Evolutionary conservation across 768 basidiomycete species (phyloP).

Genomic region (Infundibulicybe gibba): DNA sequence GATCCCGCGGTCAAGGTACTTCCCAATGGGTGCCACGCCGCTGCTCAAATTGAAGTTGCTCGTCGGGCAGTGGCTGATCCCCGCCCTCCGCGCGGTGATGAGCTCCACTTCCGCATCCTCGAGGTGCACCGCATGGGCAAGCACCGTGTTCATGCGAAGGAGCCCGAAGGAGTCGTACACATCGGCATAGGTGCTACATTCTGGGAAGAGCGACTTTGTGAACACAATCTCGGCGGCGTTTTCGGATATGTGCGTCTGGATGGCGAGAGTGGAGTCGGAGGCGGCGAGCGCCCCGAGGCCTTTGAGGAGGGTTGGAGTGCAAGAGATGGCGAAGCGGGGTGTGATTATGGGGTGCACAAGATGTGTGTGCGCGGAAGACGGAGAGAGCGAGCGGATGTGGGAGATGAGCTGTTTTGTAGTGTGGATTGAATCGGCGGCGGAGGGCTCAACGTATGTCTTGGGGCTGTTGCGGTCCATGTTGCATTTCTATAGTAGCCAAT

Average conservation of each 20-base stretch:
- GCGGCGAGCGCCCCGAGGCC: constrained; percentile 60
- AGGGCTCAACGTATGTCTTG: constrained; percentile 65
- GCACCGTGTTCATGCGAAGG: constrained; percentile 73
- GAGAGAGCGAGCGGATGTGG: constrained; percentile 59
- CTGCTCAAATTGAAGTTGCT: constrained; percentile 91
- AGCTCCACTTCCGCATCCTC: constrained; percentile 69
- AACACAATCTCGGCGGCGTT: constrained; percentile 69
- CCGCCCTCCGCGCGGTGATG: constrained; percentile 60
- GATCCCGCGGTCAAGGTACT: constrained; percentile 78
- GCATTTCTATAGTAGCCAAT: constrained; percentile 56
- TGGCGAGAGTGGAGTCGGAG: constrained; percentile 56
- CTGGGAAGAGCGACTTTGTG: constrained; percentile 65
- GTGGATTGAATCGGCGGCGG: constrained; percentile 51
- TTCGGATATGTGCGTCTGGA: constrained; percentile 94
- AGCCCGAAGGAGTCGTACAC: constrained; percentile 82
- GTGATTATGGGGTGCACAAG: constrained; percentile 90
- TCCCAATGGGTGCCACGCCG: constrained; percentile 77
- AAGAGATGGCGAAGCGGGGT: constrained; percentile 95
- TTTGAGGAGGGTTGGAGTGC: constrained; percentile 65
- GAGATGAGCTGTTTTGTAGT: constrained; percentile 64
- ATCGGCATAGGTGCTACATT: constrained; percentile 62
- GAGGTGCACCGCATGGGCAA: constrained; percentile 87
- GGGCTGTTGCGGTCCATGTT: constrained; percentile 83
- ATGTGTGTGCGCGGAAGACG: constrained; percentile 26
- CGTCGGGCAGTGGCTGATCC: constrained; percentile 90